Evolutionary conservation across 108 stramenopile genomes (phyloP).

Genomic region (Pelagomonas calceolata): DNA sequence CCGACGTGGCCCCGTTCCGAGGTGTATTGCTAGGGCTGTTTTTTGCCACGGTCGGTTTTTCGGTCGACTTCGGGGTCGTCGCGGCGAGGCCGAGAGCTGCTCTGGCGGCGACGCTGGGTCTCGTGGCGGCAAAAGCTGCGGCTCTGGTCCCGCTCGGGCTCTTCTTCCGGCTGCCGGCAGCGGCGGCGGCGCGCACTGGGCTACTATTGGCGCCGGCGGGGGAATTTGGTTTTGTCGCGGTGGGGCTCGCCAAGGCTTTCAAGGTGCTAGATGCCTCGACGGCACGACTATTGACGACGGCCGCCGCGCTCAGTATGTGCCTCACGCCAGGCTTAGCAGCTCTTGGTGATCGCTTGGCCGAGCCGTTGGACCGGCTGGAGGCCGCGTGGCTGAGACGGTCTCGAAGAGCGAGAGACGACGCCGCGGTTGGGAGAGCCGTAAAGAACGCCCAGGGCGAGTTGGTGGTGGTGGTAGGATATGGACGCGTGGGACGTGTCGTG

Average conservation of each 20-base stretch:
- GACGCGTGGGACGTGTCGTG: slow-evolving; percentile 81
- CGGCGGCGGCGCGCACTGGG: slow-evolving; percentile 71
- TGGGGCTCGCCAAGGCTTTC: slow-evolving; percentile 72
- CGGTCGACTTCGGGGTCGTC: slow-evolving; percentile 73
- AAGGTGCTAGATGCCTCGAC: slow-evolving; percentile 53
- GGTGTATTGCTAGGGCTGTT: slow-evolving; percentile 85
- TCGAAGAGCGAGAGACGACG: too few relatives aligned
- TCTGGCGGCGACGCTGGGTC: slow-evolving; percentile 57
- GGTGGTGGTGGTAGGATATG: slow-evolving; percentile 88
- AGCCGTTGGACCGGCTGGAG: too few relatives aligned
- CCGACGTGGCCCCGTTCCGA: slow-evolving; percentile 86
- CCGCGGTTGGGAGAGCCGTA: too few relatives aligned
- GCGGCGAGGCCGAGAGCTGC: slow-evolving; percentile 54
- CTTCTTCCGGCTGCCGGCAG: slow-evolving; percentile 64
- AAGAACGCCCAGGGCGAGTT: slow-evolving; percentile 48
- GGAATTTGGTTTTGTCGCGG: slow-evolving; percentile 95
- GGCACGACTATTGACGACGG: slow-evolving; percentile 76
- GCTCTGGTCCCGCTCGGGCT: slow-evolving; percentile 47
- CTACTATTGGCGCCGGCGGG: slow-evolving; percentile 84
- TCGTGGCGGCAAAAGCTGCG: slow-evolving; percentile 70
- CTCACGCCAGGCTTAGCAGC: slow-evolving; percentile 69
- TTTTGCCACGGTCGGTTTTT: slow-evolving; percentile 92
- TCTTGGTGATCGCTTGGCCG: slow-evolving; percentile 29
- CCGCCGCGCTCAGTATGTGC: slow-evolving; percentile 90
- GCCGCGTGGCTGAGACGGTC: too few relatives aligned